Conservation (phyloP, 176 grass and related monocot species). For the Pontederia paniculata region DNA sequence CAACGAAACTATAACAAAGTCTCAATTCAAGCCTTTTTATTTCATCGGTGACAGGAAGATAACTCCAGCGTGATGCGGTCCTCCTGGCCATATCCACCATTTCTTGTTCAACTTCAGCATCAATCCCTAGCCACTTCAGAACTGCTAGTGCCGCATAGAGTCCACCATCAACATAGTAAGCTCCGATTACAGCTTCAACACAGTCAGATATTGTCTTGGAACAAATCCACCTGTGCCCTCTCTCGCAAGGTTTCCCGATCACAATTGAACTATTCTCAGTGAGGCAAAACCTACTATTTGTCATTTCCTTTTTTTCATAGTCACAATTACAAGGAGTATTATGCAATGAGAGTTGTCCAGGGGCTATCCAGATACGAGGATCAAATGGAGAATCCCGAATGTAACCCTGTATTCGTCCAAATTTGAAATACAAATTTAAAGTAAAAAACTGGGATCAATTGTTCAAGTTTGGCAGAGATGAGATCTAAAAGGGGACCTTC, state of each 20-base stretch:
- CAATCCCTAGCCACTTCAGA: conserved; percentile 75
- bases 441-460: neutral
- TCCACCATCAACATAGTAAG: conserved; percentile 75
- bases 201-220: conserved; percentile 96
- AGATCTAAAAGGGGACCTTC: neutral
- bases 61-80: conserved; percentile 42
- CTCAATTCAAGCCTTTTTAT: conserved; percentile 73
- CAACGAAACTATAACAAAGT: conserved; percentile 45
- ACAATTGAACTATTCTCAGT: conserved; percentile 38
- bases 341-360: conserved; percentile 61
- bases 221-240: conserved; percentile 88
- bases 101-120: conserved; percentile 37
- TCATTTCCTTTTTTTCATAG: conserved; percentile 23
- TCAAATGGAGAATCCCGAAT: conserved; percentile 87
- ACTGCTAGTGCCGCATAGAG: conserved; percentile 49
- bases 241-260: conserved; percentile 73
- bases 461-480: neutral
- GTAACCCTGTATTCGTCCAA: conserved; percentile 45
- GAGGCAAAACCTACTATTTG: conserved; percentile 30
- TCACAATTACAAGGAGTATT: conserved; percentile 55
- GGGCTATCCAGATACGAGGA: conserved; percentile 72
- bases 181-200: conserved; percentile 78
- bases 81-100: conserved; percentile 39
- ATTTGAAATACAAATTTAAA: neutral
- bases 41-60: conserved; percentile 36